Percentiles rank a stretch among this genome's conserved stretches.
Conservation (phyloP, 2,329 filamentous ascomycete genomes). For the Talaromyces verruculosus region DNA sequence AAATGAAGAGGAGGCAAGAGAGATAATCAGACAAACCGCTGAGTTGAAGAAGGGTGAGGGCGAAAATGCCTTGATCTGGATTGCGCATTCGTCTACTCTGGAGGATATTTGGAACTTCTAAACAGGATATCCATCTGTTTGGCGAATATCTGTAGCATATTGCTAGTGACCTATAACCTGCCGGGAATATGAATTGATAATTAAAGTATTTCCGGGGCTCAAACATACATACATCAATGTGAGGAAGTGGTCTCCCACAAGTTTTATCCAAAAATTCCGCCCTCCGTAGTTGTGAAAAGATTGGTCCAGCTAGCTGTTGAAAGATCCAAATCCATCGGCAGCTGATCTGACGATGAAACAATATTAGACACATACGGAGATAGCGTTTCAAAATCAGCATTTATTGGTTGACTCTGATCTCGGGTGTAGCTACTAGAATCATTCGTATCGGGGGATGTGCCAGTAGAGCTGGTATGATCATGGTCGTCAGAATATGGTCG, state of each 20-base stretch:
- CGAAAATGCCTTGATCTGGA: slow-evolving; percentile 13
- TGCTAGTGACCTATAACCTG: background rate
- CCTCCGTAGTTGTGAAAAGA: background rate
- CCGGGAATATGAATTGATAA: background rate
- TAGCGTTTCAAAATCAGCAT: background rate
- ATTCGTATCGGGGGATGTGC: background rate
- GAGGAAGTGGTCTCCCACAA: background rate
- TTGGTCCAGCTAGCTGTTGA: background rate
- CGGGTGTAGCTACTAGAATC: background rate
- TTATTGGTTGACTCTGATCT: background rate
- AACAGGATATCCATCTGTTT: background rate
- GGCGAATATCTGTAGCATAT: background rate
- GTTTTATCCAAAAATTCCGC: background rate
- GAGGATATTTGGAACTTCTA: slow-evolving; percentile 17
- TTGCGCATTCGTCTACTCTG: slow-evolving; percentile 4
- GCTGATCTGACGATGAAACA: background rate
- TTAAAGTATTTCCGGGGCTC: background rate
- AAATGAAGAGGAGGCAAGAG: slow-evolving; percentile 10
- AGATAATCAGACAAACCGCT: slow-evolving; percentile 11
- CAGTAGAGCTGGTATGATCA: background rate
- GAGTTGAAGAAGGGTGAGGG: slow-evolving; percentile 16
- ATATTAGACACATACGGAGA: background rate
- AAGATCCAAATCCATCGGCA: background rate
- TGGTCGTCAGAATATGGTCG: background rate
- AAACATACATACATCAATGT: background rate